Percentiles rank a stretch among this genome's conserved stretches.
phyloP scores from a whole-genome alignment of 495 filamentous ascomycete species.

The Endocarpon pusillum region DNA sequence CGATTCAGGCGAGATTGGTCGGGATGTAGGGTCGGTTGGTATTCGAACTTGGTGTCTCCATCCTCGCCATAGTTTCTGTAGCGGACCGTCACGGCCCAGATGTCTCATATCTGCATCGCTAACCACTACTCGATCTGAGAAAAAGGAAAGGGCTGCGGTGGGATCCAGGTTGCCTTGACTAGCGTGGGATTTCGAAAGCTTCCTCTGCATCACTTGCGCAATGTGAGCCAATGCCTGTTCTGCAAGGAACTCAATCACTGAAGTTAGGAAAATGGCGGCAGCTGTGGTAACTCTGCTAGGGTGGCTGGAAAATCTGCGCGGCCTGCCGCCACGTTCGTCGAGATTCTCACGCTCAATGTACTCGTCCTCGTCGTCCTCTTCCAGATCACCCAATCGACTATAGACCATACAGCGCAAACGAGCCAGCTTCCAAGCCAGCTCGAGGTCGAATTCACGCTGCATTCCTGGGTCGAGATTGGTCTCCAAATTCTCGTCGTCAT shows the following conservation, averaged over 20 bases:
- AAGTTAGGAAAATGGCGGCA: conserved; percentile 88
- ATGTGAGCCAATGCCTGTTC: conserved; percentile 77
- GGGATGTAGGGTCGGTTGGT: conserved; percentile 20
- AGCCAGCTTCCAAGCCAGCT: conserved; percentile 79
- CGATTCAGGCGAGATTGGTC: conserved; percentile 30
- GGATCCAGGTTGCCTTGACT: conserved; percentile 8
- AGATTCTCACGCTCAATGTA: conserved; percentile 58
- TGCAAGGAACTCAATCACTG: conserved; percentile 83
- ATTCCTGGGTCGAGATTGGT: conserved; percentile 34
- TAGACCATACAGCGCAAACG: conserved; percentile 95
- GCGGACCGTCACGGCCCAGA: conserved; percentile 67
- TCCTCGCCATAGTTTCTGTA: conserved; percentile 82
- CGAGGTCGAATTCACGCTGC: conserved; percentile 58
- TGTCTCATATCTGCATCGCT: conserved; percentile 90
- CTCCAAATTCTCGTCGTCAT: conserved; percentile 48
- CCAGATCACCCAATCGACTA: conserved; percentile 87
- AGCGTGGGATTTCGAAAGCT: conserved; percentile 33
- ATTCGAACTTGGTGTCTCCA: conserved; percentile 70
- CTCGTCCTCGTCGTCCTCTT: conserved; percentile 90
- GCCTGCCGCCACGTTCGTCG: conserved; percentile 28
- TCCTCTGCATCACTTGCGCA: conserved; percentile 72
- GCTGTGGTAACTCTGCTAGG: conserved; percentile 70
- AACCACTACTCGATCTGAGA: conserved; percentile 50
- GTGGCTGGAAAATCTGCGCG: conserved; percentile 37
- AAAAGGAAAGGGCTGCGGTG: conserved; percentile 10